Percentiles rank a stretch among this genome's conserved stretches.
Evolutionary conservation across 2,329 filamentous ascomycete genomes (phyloP).

Genomic region (Trichoderma sp.): DNA sequence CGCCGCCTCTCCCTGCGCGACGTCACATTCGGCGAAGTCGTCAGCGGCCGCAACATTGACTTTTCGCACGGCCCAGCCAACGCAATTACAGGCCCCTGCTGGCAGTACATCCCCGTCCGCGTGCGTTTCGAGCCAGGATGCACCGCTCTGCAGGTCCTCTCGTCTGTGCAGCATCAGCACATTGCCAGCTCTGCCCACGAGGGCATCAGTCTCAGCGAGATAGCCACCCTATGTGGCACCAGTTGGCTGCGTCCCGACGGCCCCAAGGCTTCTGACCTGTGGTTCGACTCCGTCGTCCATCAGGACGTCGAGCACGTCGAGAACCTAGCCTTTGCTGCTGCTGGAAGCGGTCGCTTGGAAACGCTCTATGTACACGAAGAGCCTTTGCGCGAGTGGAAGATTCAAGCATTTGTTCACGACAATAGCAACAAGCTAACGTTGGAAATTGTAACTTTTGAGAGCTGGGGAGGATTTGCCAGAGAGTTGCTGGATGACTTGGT

Average conservation of each 20-base stretch:
- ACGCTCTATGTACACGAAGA: slow-evolving; percentile 59
- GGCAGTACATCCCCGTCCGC: slow-evolving; percentile 65
- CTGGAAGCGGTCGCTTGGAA: slow-evolving; percentile 43
- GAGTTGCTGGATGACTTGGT: slow-evolving; percentile 52
- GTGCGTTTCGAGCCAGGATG: slow-evolving; percentile 52
- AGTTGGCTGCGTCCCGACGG: slow-evolving; percentile 36
- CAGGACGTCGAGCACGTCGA: slow-evolving; percentile 63
- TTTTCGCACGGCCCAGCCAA: slow-evolving; percentile 48
- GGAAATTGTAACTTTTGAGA: slow-evolving; percentile 60
- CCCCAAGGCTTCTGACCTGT: slow-evolving; percentile 31
- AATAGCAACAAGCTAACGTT: slow-evolving; percentile 51
- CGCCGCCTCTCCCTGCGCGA: slow-evolving; percentile 52
- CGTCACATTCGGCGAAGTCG: slow-evolving; percentile 65
- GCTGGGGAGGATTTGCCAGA: slow-evolving; percentile 51
- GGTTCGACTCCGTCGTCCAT: slow-evolving; percentile 58
- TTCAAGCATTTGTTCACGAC: slow-evolving; percentile 54
- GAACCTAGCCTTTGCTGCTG: slow-evolving; percentile 41
- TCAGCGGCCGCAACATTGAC: slow-evolving; percentile 61
- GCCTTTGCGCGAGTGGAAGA: slow-evolving; percentile 56
- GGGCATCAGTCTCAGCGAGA: slow-evolving; percentile 53
- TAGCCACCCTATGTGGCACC: slow-evolving; percentile 45
- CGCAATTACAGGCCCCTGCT: slow-evolving; percentile 61
- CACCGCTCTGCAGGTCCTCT: slow-evolving; percentile 51
- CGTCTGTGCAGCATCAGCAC: slow-evolving; percentile 56
- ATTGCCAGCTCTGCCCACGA: slow-evolving; percentile 56